Conservation (phyloP, 1,284 basidiomycete genomes). For the Athelia sp. region DNA sequence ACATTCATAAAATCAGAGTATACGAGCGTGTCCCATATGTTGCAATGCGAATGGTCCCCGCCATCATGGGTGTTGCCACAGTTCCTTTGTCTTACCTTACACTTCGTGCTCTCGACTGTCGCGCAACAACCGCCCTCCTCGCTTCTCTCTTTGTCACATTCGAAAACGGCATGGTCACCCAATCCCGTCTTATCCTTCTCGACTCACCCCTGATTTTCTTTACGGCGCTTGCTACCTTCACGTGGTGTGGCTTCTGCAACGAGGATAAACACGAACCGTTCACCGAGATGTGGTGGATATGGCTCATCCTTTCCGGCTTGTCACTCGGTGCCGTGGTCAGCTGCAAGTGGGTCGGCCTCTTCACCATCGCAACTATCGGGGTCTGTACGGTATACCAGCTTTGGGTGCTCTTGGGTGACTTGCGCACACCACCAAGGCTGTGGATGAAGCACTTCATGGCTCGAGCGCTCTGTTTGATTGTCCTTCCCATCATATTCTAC, state of each 20-base stretch:
- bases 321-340: slow-evolving; percentile 88
- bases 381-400: slow-evolving; percentile 82
- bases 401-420: slow-evolving; percentile 88
- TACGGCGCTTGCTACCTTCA: slow-evolving; percentile 84
- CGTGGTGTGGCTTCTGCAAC: slow-evolving; percentile 90
- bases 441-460: slow-evolving; percentile 87
- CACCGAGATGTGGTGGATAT: slow-evolving; percentile 86
- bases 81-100: slow-evolving; percentile 93
- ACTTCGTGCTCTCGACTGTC: slow-evolving; percentile 86
- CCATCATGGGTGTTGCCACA: slow-evolving; percentile 84
- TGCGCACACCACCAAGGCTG: slow-evolving; percentile 70
- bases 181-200: slow-evolving; percentile 94
- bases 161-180: slow-evolving; percentile 94
- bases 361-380: slow-evolving; percentile 97
- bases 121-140: slow-evolving; percentile 85
- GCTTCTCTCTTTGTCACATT: slow-evolving; percentile 91
- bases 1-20: slow-evolving; percentile 43
- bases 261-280: slow-evolving; percentile 84
- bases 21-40: slow-evolving; percentile 92
- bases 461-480: slow-evolving; percentile 85
- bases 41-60: slow-evolving; percentile 92
- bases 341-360: slow-evolving; percentile 98
- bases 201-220: slow-evolving; percentile 98
- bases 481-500: slow-evolving; percentile 84
- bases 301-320: slow-evolving; percentile 86